Conservation (phyloP, 768 basidiomycete genomes). For the Calocera viscosa region DNA sequence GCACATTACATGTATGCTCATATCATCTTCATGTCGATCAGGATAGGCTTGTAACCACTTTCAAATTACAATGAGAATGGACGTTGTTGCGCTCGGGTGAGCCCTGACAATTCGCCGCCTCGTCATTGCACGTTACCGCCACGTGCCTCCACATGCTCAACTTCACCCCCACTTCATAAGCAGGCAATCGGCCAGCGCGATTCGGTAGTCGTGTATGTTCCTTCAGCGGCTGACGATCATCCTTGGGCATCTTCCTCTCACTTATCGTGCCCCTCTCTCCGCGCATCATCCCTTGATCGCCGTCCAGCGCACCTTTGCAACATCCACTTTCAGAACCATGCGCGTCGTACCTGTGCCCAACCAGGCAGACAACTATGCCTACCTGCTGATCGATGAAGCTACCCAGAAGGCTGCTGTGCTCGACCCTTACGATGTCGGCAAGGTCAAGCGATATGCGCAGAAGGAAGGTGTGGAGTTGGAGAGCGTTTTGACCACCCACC, state of each 20-base stretch:
- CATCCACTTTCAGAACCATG: constrained; percentile 33
- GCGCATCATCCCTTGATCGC: not conserved
- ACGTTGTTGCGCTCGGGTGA: not conserved
- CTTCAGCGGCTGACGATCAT: not conserved
- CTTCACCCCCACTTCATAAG: not conserved
- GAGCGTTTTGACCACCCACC: constrained; percentile 78
- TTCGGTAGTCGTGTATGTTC: not conserved
- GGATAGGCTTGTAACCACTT: too few species aligned
- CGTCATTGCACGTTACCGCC: constrained; percentile 1
- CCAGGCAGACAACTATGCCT: constrained; percentile 73
- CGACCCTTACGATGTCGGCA: constrained; percentile 66
- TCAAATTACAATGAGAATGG: too few species aligned
- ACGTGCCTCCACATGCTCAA: not conserved
- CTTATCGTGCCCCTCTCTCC: not conserved
- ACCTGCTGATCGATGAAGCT: constrained; percentile 59
- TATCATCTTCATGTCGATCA: too few species aligned
- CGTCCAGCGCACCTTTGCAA: not conserved
- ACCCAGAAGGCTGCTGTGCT: constrained; percentile 57
- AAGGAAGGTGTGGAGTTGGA: constrained; percentile 51
- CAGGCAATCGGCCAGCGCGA: not conserved
- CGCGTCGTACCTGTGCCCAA: constrained; percentile 67
- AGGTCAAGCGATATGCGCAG: constrained; percentile 51
- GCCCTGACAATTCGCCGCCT: not conserved
- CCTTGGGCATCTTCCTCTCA: not conserved
- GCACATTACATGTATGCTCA: too few species aligned